These are phyloP conservation scores for Epichloe uncinata DNA, from an alignment of 2,329 filamentous ascomycete genomes.

Conservation along the genomic window DNA sequence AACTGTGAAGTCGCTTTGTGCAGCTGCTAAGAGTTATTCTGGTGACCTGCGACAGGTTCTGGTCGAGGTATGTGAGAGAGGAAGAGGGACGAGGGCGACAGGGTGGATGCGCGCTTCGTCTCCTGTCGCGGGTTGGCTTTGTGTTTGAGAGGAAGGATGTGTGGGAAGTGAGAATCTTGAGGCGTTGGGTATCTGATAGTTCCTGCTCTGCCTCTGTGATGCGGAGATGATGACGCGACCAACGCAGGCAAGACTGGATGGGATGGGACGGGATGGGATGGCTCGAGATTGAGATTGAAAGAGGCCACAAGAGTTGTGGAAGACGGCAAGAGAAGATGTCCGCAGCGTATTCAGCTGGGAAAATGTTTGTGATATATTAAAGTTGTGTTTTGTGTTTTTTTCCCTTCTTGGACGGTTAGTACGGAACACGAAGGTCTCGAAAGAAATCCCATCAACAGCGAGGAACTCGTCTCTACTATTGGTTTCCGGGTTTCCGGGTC, in stretches of 20 bases:
- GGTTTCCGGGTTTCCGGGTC: background rate
- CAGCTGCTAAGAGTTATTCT: background rate
- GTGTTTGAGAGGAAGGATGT: background rate
- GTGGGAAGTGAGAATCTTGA: background rate
- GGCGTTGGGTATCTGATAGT: background rate
- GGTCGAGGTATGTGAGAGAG: background rate
- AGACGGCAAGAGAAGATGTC: background rate
- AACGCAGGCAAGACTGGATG: background rate
- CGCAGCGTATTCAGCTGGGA: conserved; percentile 3
- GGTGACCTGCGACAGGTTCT: background rate
- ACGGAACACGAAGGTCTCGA: background rate
- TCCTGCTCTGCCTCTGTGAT: background rate
- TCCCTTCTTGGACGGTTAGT: background rate
- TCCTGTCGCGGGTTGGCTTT: background rate
- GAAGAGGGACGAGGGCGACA: background rate
- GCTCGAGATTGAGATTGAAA: background rate
- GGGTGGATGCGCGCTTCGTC: background rate
- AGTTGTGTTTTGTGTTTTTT: background rate
- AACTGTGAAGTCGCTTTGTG: background rate
- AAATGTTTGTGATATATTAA: conserved; percentile 6
- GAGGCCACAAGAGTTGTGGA: background rate
- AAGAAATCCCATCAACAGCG: background rate
- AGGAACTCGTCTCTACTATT: conserved; percentile 1
- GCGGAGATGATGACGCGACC: background rate
- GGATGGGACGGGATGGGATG: background rate